Percentiles rank a stretch among this genome's conserved stretches.
Evolutionary conservation across 768 basidiomycete species (phyloP).

Genomic region (Baorangia bicolor): DNA sequence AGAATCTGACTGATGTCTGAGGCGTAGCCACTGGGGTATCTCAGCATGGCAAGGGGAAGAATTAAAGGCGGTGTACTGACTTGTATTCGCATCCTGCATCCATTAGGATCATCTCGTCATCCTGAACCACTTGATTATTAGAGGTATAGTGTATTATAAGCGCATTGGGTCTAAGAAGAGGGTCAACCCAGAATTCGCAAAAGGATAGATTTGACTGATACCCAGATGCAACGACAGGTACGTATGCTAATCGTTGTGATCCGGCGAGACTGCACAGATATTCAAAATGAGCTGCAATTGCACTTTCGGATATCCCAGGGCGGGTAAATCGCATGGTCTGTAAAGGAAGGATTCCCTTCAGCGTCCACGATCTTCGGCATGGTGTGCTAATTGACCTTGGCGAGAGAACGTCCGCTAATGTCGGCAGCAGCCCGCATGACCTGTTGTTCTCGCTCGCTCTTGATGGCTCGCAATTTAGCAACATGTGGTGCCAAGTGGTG

Average conservation of each 20-base stretch:
- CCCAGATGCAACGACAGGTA: slow-evolving; percentile 97
- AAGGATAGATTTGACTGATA: slow-evolving; percentile 28
- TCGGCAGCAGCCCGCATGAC: slow-evolving; percentile 86
- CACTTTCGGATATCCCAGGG: slow-evolving; percentile 56
- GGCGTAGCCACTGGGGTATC: slow-evolving; percentile 70
- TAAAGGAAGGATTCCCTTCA: neutral
- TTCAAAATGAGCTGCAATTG: slow-evolving; percentile 82
- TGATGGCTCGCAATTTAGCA: slow-evolving; percentile 69
- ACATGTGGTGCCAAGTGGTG: slow-evolving; percentile 65
- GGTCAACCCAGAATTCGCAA: neutral
- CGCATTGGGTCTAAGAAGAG: slow-evolving; percentile 65
- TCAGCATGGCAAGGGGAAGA: slow-evolving; percentile 3
- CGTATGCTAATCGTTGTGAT: slow-evolving; percentile 89
- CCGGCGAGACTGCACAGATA: slow-evolving; percentile 80
- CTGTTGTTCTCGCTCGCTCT: slow-evolving; percentile 72
- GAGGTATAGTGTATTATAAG: slow-evolving; percentile 93
- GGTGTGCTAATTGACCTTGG: slow-evolving; percentile 54
- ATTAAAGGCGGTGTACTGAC: slow-evolving; percentile 39
- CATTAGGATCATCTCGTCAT: slow-evolving; percentile 77
- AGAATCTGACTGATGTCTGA: slow-evolving; percentile 80
- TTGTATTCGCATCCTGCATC: slow-evolving; percentile 94
- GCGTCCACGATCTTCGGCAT: neutral
- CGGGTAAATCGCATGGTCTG: slow-evolving; percentile 82
- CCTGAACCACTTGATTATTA: slow-evolving; percentile 75
- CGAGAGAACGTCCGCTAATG: slow-evolving; percentile 82